Base-by-base conservation (phyloP, 1,139 yeast species). In the Saccharomyces hybrid region DNA sequence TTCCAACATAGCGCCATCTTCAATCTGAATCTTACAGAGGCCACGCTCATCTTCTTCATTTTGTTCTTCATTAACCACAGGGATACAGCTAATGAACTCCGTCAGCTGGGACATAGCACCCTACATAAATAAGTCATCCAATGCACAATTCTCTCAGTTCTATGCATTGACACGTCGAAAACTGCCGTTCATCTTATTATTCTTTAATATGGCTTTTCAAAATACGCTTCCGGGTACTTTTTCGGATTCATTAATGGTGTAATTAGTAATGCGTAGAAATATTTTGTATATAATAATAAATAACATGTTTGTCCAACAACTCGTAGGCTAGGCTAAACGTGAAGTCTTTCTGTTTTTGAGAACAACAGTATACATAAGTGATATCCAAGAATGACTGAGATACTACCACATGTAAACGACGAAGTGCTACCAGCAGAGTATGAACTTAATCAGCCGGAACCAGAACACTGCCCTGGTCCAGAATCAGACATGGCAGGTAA, bases 381-480 rank as follows among this genome's bases (percentile, higher is more conserved):
- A 38, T 27, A 20, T 14, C n/a, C 8, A 23, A 49, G 46, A 27
- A 62, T 62, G 62, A 53, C 62, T 20, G 62, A 62, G 55, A 58
- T 56, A 13, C 27, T 54, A 29, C 54, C 56, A 34, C 47, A 41
- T 16, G 48, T 53, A 14, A 48, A 55, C 51, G 58, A 56, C 6
- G 58, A 56, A 42, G 53, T 63, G 16, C 49, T 64, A 46, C 68
- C 66, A 11, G 62, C 66, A 44, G 69, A 65, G 47, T 65, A 64
- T 52, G 61, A 61, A 28, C 53, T 67, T 20, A 67, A 71, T 44
- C 72, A 67, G 16, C 85, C 88, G 1, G 90, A 86, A 64, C 96
- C 97, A 1, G 97, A 90, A 65, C 98, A 93, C 71, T 93, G 99
- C 74, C 99, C 99, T 0, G 99, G 99, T 0, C 96, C 98, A 1